phyloP scores from a whole-genome alignment of 306 rosid species.

The Pachyrhizus erosus region DNA sequence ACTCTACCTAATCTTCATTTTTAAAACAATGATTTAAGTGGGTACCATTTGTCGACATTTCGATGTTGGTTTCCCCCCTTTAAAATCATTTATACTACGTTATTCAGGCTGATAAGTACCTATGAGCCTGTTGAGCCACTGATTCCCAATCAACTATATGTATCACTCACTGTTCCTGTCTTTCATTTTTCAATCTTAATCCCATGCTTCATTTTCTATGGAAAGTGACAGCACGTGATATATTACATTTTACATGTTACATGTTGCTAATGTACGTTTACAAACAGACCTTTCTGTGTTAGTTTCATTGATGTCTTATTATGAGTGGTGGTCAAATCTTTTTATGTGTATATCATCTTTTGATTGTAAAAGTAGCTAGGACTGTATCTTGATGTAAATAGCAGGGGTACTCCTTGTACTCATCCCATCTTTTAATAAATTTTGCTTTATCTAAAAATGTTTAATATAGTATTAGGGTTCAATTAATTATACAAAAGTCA shows the following conservation, averaged over 20 bases:
- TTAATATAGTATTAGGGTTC: neutral
- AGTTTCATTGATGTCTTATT: neutral
- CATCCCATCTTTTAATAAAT: too few relatives aligned
- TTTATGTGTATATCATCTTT: neutral
- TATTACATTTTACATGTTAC: neutral
- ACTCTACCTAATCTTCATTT: neutral
- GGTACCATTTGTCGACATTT: conserved; percentile 32
- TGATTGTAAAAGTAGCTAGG: neutral
- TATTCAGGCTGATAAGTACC: neutral
- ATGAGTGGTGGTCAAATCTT: neutral
- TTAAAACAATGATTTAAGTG: conserved; percentile 13
- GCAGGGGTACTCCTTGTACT: neutral
- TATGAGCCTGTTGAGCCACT: neutral
- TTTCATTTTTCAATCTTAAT: neutral
- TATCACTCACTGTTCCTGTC: neutral
- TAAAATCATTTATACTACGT: neutral
- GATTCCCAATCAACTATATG: neutral
- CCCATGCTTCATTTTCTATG: neutral
- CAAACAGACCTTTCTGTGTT: neutral
- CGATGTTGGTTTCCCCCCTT: neutral
- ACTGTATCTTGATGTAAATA: neutral
- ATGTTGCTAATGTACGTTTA: neutral
- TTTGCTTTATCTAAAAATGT: too few relatives aligned
- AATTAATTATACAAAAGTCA: neutral
- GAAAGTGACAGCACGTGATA: conserved; percentile 11